A percentile compares a stretch with the other conserved stretches of the same genome.
These are phyloP conservation scores for Dactylonectria macrodidyma DNA, from an alignment of 2,329 filamentous ascomycete species.

Conservation along the genomic window DNA sequence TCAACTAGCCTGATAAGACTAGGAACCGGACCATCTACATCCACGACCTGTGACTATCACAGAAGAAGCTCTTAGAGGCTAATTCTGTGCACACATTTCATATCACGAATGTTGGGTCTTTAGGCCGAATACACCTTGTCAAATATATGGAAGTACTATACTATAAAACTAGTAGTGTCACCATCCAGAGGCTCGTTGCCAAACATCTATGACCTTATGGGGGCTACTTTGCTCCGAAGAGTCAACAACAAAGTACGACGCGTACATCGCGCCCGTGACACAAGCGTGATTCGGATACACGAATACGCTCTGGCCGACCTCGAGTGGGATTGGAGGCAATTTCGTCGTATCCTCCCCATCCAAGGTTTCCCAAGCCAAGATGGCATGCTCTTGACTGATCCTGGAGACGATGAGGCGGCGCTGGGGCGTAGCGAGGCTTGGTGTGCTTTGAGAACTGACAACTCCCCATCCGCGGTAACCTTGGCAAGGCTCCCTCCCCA, in stretches of 20 bases:
- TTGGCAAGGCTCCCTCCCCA: slow-evolving; percentile 75
- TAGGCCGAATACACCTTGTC: too few relatives aligned
- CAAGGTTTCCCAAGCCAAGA: slow-evolving; percentile 63
- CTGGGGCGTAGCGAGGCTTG: neutral
- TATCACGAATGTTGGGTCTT: too few relatives aligned
- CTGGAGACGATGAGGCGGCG: slow-evolving; percentile 68
- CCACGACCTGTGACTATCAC: too few relatives aligned
- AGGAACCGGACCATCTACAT: too few relatives aligned
- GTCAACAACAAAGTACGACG: slow-evolving; percentile 70
- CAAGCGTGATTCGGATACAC: slow-evolving; percentile 78
- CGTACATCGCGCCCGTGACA: slow-evolving; percentile 72
- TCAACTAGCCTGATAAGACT: too few relatives aligned
- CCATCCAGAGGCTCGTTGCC: too few relatives aligned
- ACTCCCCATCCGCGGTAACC: slow-evolving; percentile 74
- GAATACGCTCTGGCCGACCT: slow-evolving; percentile 58
- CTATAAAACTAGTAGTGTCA: too few relatives aligned
- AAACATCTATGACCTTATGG: too few relatives aligned
- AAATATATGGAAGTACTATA: too few relatives aligned
- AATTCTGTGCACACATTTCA: too few relatives aligned
- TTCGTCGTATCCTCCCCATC: too few relatives aligned
- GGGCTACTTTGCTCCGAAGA: slow-evolving; percentile 44
- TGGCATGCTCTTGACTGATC: slow-evolving; percentile 77
- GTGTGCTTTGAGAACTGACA: slow-evolving; percentile 56
- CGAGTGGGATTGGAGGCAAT: slow-evolving; percentile 54
- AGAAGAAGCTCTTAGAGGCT: too few relatives aligned